phyloP scores from a whole-genome alignment of 2,329 filamentous ascomycete genomes.

The Paecilomyces niveus region DNA sequence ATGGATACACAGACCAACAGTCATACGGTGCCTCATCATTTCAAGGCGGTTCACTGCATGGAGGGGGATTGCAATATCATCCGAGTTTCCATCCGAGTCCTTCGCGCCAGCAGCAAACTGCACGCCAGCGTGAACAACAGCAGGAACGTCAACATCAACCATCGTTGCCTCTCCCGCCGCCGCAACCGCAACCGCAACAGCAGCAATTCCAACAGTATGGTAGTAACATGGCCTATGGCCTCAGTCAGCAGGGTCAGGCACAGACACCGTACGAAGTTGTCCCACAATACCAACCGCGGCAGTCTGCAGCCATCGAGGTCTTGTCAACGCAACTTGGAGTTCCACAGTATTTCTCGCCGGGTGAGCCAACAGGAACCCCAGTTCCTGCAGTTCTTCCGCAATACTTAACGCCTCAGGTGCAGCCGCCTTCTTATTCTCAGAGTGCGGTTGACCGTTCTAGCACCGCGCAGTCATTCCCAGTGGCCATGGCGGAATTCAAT shows the following conservation, averaged over 20 bases:
- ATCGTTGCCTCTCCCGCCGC: constrained; percentile 48
- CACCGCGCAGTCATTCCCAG: constrained; percentile 45
- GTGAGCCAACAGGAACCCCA: constrained; percentile 57
- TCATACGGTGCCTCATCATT: constrained; percentile 49
- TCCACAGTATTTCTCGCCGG: constrained; percentile 66
- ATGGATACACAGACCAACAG: constrained; percentile 51
- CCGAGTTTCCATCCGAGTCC: constrained; percentile 54
- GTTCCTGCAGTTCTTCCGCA: constrained; percentile 50
- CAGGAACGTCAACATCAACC: constrained; percentile 47
- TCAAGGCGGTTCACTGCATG: constrained; percentile 39
- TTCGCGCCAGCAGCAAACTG: constrained; percentile 18
- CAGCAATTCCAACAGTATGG: constrained; percentile 49
- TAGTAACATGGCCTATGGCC: constrained; percentile 71
- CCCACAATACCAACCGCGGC: constrained; percentile 67
- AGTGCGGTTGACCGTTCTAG: constrained; percentile 48
- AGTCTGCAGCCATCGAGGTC: constrained; percentile 71
- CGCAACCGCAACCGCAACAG: constrained; percentile 33
- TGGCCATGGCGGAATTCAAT: constrained; percentile 46
- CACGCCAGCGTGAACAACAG: constrained; percentile 17
- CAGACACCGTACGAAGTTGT: constrained; percentile 66
- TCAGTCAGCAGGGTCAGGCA: constrained; percentile 55
- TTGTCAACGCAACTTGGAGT: constrained; percentile 61
- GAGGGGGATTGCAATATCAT: constrained; percentile 56
- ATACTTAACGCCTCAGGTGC: constrained; percentile 60
- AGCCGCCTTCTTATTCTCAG: constrained; percentile 53